Base-by-base conservation (phyloP, 2,329 filamentous ascomycete genomes). In the Fusarium dlaminii region DNA sequence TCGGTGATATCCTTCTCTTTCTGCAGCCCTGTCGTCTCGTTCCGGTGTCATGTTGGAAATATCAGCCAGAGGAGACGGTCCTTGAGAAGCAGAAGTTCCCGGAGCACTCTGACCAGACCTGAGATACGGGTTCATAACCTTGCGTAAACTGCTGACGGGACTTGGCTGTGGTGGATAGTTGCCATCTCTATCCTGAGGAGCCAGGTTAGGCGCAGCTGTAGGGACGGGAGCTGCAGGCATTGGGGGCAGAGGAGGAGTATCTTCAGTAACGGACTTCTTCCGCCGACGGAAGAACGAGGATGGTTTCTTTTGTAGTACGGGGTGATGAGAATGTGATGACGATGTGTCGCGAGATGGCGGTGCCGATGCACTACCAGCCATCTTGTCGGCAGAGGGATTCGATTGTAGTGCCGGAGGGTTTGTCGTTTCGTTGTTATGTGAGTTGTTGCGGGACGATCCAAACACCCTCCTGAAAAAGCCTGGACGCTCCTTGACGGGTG, bases 401-500 rank as follows among this genome's bases (percentile, higher is more conserved):
- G 74, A 37, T 52, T 82, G 66, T 39, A 73, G 63, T 51, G 68
- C 39, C 56, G 71, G 68, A 43, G 75, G 62, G 67, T 56, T 76
- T 63, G 78, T 77, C 36, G 72, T 39, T 55, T 78, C 74, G 57
- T 68, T 70, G 63, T 68, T 76, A 48, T 77, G 54, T 71, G 79
- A 80, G 72, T 81, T 86, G 55, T 83, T 88, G 79, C 88, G 93
- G 40, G 93, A 90, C 15, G 92, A 93, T 49, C 86, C 94, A 85
- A 98, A 98, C 43, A 98, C 93, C 72, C 96, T 91, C 77, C 94
- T 91, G 85, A 98, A 98, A 85, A 99, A 98, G 27, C 96, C 95
- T 14, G 90, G 93, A 65, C 91, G 90, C 78, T 94, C 92, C 80
- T 93, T 94, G 77, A 85, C 75, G 82, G 84, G 71, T 79, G 84